Percentiles rank a stretch among this genome's conserved stretches.
Evolutionary conservation across 2,329 filamentous ascomycete genomes (phyloP).

Genomic region (Neopestalotiopsis clavispora): DNA sequence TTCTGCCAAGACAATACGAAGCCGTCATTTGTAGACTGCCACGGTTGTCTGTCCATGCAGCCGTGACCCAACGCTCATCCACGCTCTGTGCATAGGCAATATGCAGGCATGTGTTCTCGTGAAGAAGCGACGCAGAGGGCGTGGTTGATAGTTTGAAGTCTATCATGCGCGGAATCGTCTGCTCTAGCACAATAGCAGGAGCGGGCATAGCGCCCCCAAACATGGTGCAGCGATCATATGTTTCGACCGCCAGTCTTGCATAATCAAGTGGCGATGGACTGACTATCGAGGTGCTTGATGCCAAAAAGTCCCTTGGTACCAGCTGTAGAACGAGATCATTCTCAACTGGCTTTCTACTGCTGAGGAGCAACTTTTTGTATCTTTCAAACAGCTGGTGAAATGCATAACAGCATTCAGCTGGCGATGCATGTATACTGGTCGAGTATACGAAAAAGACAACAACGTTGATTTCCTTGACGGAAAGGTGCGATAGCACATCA

Average conservation of each 20-base stretch:
- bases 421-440: constrained; percentile 62
- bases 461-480: constrained; percentile 60
- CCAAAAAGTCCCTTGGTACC: constrained; percentile 70
- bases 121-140: constrained; percentile 74
- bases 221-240: constrained; percentile 75
- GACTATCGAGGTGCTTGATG: constrained; percentile 65
- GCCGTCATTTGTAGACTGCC: constrained; percentile 75
- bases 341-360: constrained; percentile 49
- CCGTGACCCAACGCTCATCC: constrained; percentile 79
- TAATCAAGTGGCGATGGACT: constrained; percentile 67
- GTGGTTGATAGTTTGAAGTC: constrained; percentile 74
- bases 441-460: constrained; percentile 80
- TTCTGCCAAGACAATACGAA: constrained; percentile 73
- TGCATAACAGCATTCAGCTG: constrained; percentile 73
- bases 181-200: constrained; percentile 75
- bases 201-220: constrained; percentile 63
- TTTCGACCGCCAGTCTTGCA: constrained; percentile 70
- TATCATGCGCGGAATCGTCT: constrained; percentile 70
- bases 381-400: constrained; percentile 75
- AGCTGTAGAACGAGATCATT: constrained; percentile 81
- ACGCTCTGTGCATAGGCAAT: constrained; percentile 78
- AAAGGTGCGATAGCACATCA: constrained; percentile 48
- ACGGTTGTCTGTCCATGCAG: constrained; percentile 80
- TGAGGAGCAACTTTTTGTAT: constrained; percentile 57
- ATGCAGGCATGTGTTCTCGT: constrained; percentile 82